Percentiles rank a stretch among this genome's conserved stretches.
Conservation (phyloP, 495 filamentous ascomycete species). For the Chlorociboria aeruginascens region DNA sequence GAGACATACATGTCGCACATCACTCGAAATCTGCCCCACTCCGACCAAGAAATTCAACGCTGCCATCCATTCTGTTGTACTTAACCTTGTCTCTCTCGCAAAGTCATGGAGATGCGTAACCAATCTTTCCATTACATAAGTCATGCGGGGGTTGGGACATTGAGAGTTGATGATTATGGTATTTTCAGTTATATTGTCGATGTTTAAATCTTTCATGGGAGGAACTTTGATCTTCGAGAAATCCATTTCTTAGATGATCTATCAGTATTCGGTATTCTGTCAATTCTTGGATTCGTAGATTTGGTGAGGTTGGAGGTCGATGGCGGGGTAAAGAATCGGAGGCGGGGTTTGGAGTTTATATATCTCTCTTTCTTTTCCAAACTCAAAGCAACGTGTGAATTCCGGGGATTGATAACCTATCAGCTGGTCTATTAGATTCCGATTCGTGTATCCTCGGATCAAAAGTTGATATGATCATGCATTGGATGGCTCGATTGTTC, state of each 20-base stretch:
- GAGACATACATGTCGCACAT: constrained; percentile 50
- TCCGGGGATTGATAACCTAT: too few species aligned
- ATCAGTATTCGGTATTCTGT: too few species aligned
- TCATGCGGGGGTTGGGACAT: constrained; percentile 49
- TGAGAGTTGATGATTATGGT: constrained; percentile 64
- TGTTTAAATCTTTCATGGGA: constrained; percentile 60
- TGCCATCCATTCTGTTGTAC: constrained; percentile 69
- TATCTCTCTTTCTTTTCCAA: too few species aligned
- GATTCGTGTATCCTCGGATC: too few species aligned
- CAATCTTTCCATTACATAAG: constrained; percentile 60
- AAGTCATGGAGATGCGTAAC: constrained; percentile 78
- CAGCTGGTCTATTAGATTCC: too few species aligned
- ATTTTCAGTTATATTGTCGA: constrained; percentile 77
- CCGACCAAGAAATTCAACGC: constrained; percentile 58
- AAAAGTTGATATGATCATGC: too few species aligned
- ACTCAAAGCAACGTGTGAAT: too few species aligned
- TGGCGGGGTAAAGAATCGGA: too few species aligned
- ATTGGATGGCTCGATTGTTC: too few species aligned
- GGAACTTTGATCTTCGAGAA: constrained; percentile 39
- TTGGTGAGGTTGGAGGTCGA: too few species aligned
- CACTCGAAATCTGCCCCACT: constrained; percentile 60
- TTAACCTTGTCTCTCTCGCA: constrained; percentile 67
- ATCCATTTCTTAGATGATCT: constrained; percentile 28
- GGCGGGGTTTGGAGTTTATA: too few species aligned
- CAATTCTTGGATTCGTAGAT: too few species aligned